Percentiles rank a stretch among this genome's conserved stretches.
phyloP scores from a whole-genome alignment of 495 filamentous ascomycete species.

The Xylaria acuta region DNA sequence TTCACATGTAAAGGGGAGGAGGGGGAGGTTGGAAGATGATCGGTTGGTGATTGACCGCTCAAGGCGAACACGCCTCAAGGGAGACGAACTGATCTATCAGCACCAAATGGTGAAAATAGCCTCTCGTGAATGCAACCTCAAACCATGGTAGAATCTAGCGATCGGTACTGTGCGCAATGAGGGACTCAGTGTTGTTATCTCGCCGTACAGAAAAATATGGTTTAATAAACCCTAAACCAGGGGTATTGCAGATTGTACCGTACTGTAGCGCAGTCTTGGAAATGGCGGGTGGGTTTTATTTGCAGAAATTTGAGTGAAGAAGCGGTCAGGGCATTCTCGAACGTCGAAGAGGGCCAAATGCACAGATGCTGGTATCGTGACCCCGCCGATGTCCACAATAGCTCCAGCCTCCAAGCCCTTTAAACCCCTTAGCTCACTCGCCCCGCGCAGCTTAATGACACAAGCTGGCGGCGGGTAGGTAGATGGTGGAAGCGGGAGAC shows the following conservation, averaged over 20 bases:
- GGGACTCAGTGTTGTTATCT: background rate
- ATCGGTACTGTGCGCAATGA: slow-evolving; percentile 9
- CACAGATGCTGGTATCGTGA: slow-evolving; percentile 14
- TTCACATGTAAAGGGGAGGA: background rate
- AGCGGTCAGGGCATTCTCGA: slow-evolving; percentile 17
- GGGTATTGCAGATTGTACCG: slow-evolving; percentile 15
- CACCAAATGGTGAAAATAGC: background rate
- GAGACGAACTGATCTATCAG: background rate
- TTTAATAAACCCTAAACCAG: slow-evolving; percentile 15
- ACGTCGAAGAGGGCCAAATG: background rate
- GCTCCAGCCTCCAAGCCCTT: slow-evolving; percentile 9
- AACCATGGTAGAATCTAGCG: background rate
- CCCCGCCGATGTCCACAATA: slow-evolving; percentile 24
- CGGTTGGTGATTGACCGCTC: background rate
- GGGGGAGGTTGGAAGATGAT: background rate
- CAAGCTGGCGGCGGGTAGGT: slow-evolving; percentile 1
- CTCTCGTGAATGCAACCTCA: background rate
- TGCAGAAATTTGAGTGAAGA: slow-evolving; percentile 14
- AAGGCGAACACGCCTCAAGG: background rate
- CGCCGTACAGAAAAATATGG: background rate
- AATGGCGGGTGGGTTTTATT: background rate
- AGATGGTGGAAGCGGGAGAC: slow-evolving; percentile 15
- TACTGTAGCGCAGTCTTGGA: slow-evolving; percentile 3
- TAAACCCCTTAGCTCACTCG: slow-evolving; percentile 2
- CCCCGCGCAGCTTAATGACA: slow-evolving; percentile 13